Base-by-base conservation (phyloP, 768 basidiomycete genomes). In the Phylloporus sp. region DNA sequence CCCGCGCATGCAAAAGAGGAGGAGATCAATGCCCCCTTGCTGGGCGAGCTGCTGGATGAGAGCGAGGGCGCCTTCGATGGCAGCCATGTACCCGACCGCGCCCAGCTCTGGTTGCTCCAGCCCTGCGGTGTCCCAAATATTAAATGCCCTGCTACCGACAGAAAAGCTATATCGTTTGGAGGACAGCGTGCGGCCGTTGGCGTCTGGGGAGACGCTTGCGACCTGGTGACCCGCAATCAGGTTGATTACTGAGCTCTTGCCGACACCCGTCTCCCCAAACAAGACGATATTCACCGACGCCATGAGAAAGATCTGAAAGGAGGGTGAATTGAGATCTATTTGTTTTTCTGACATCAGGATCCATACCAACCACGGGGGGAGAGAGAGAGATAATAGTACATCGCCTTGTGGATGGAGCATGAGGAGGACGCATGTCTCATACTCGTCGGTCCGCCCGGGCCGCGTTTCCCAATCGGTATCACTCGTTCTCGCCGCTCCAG, bases 261-360 rank as follows among this genome's bases (percentile, higher is more conserved):
- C 63, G 0, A 59, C 47, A 14, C 73, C 70, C 0, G 68, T 66
- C 49, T 73, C 71, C 9, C 73, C 74, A 34, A 74, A 74, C n/a
- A 75, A 34, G 37, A 74, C 60, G 33, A 74, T 55, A 39, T 74
- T 75, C 31, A 59, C 43, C 1, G 56, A 55, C 8, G 46, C 15
- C 58, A 60, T 54, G 46, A 33, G 11, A 40, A 24, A 26, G 29
- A 45, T 38, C 52, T 54, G 26, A 11, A 24, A 28, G 14, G 5
- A n/a, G 28, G 24, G 20, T 4, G 8, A 3, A 9, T n/a, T 23
- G 18, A 27, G n/a, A 42, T 45, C 42, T 20, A 48, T 45, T 15
- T 6, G 10, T 24, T 15, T 13, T 32, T 44, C 26, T 45, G 46
- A 26, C 39, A 37, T 42, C 43, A 26, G 35, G 20, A 37, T 52